phyloP scores from a whole-genome alignment of 1,284 basidiomycete species.

The Ceratobasidium sp. region DNA sequence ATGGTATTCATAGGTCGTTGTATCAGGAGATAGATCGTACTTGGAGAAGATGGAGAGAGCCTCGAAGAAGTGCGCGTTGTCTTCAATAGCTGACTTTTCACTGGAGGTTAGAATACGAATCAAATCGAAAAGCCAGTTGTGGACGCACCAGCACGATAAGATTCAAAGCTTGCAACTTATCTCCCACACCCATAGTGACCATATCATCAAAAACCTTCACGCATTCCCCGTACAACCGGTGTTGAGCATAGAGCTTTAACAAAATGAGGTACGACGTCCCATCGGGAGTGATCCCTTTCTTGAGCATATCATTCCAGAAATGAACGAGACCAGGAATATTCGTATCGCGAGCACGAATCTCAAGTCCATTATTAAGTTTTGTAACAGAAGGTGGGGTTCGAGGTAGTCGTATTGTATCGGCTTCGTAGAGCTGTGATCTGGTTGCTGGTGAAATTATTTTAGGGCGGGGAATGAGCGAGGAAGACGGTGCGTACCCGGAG shows the following conservation, averaged over 20 bases:
- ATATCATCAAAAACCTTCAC: constrained; percentile 84
- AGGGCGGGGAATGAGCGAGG: not conserved
- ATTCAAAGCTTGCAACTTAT: constrained; percentile 73
- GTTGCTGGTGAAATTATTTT: not conserved
- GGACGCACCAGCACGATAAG: constrained; percentile 71
- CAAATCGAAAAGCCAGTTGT: constrained; percentile 17
- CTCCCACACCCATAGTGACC: constrained; percentile 68
- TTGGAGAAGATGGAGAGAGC: constrained; percentile 58
- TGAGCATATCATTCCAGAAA: constrained; percentile 65
- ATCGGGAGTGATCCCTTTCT: not conserved
- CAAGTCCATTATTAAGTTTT: not conserved
- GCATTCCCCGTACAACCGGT: constrained; percentile 64
- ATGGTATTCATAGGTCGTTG: constrained; percentile 54
- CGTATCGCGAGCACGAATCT: not conserved
- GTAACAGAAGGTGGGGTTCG: not conserved
- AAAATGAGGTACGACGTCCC: constrained; percentile 67
- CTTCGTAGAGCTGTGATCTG: constrained; percentile 29
- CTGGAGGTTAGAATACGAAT: not conserved
- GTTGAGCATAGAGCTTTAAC: constrained; percentile 64
- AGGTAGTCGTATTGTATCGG: not conserved
- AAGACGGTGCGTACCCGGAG: not conserved
- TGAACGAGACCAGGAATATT: constrained; percentile 51
- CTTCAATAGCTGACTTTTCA: constrained; percentile 50
- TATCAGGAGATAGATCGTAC: constrained; percentile 52
- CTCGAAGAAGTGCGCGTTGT: constrained; percentile 56